Evolutionary conservation across 2,329 filamentous ascomycete genomes (phyloP), one percentile per base, ranked within the genome.

Genomic region (Ceratocystis variospora): DNA sequence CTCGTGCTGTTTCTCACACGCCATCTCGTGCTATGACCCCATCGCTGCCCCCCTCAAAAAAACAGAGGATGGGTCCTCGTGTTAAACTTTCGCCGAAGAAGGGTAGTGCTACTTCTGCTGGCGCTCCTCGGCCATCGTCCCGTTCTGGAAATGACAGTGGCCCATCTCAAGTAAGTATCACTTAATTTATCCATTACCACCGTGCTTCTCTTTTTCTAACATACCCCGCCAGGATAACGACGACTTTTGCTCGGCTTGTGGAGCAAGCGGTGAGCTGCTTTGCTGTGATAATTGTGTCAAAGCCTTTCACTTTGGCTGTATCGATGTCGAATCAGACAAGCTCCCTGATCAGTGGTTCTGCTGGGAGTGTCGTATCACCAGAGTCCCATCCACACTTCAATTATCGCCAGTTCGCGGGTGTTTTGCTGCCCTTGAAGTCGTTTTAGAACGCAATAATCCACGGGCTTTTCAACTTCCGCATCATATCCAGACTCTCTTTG

Each of bases 231-330:
- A 82, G 80, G 87, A 96, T 69, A 96, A 96, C 75, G 90, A 94
- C 74, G 93, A 97, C 75, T 87, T 88, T 73, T 99, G 93, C 78
- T 87, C 87, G 69, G 85, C 90, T 59, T 99, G 94, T 77, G 85
- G 87, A 72, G 88, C 88, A 69, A 88, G 85, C 70, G 93, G 93
- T 67, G 85, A 90, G 71, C 83, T 99, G 69, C 82, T 97, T 70
- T 96, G 92, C 77, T 99, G 94, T 76, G 94, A 97, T 77, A 89
- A 88, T 69, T 99, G 94, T 77, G 84, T 87, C 68, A 85, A 90
- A 70, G 90, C 92, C 5, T 96, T 95, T 76, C 94, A 97, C 76
- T 90, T 94, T 74, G 81, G 84, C 68, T 97, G 94, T 74, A 84
- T 94, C 70, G 88, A 95, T 75, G 87, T 90, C 48, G 79, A 90